phyloP scores from a whole-genome alignment of 306 rosid genomes.

The Cucumis cinereus region DNA sequence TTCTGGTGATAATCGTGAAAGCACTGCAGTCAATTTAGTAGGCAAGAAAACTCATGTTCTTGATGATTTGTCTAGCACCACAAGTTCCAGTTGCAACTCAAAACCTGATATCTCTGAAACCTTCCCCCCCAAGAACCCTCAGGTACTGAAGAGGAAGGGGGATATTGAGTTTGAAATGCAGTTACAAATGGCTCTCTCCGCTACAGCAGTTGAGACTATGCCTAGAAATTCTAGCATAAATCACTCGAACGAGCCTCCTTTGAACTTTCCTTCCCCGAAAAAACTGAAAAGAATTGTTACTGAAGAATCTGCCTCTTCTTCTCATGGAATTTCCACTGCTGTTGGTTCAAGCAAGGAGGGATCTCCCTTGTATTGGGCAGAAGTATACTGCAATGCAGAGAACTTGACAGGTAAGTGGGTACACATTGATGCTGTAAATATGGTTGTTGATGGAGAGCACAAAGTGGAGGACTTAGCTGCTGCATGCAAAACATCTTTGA shows the following conservation, averaged over 20 bases:
- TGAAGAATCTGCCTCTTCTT: constrained; percentile 36
- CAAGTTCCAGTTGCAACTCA: constrained; percentile 25
- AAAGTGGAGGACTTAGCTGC: constrained; percentile 78
- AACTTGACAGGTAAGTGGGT: constrained; percentile 95
- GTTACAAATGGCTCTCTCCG: constrained; percentile 79
- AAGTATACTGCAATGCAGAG: constrained; percentile 76
- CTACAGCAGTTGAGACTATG: constrained; percentile 30
- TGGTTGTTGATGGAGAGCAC: constrained; percentile 73
- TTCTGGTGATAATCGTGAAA: constrained; percentile 23
- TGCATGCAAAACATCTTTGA: constrained; percentile 72
- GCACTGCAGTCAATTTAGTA: constrained; percentile 15
- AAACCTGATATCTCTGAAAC: constrained; percentile 19
- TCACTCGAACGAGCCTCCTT: constrained; percentile 16
- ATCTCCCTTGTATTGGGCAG: constrained; percentile 91
- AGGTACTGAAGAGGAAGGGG: constrained; percentile 61
- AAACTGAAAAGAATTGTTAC: constrained; percentile 34
- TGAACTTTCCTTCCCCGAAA: constrained; percentile 26
- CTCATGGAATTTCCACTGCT: constrained; percentile 59
- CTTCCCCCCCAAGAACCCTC: constrained; percentile 18
- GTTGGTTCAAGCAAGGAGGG: constrained; percentile 73
- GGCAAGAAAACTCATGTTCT: constrained; percentile 14
- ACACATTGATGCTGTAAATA: constrained; percentile 73
- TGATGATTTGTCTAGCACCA: constrained; percentile 18
- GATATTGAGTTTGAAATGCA: constrained; percentile 89
- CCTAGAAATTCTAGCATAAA: constrained; percentile 23